Conservation (phyloP, 768 basidiomycete species). For the Megacollybia marginata region DNA sequence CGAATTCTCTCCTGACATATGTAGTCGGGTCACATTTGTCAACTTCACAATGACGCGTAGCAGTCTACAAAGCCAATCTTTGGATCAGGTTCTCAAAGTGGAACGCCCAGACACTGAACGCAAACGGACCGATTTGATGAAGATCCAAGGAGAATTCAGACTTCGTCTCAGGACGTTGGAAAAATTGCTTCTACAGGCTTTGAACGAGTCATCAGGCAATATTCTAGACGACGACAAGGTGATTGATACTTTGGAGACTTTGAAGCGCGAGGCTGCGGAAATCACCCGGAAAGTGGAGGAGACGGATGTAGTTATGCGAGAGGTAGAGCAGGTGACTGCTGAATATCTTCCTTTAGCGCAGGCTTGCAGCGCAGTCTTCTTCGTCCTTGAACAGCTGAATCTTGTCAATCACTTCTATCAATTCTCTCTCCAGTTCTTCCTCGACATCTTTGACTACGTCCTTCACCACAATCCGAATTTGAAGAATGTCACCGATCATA, state of each 20-base stretch:
- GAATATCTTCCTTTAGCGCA: constrained; percentile 94
- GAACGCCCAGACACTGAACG: constrained; percentile 95
- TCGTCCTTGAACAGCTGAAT: constrained; percentile 91
- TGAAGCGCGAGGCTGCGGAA: constrained; percentile 95
- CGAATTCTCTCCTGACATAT: constrained; percentile 97
- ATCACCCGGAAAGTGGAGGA: constrained; percentile 95
- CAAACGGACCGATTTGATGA: constrained; percentile 94
- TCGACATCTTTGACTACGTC: constrained; percentile 96
- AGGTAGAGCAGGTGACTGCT: constrained; percentile 91
- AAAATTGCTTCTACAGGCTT: constrained; percentile 84
- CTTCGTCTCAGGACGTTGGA: constrained; percentile 88
- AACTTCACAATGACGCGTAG: constrained; percentile 99
- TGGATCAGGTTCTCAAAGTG: constrained; percentile 94
- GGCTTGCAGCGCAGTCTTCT: constrained; percentile 95
- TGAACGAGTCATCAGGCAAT: constrained; percentile 95
- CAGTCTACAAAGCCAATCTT: constrained; percentile 95
- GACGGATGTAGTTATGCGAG: constrained; percentile 91
- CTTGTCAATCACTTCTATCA: constrained; percentile 97
- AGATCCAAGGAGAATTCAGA: constrained; percentile 96
- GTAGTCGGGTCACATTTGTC: constrained; percentile 93
- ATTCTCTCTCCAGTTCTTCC: constrained; percentile 96
- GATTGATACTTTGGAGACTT: constrained; percentile 89
- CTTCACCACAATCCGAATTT: constrained; percentile 90
- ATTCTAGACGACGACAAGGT: constrained; percentile 99
- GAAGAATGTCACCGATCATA: constrained; percentile 66